Base-by-base conservation (phyloP, 2,329 filamentous ascomycete species). In the Fusarium paranaense region DNA sequence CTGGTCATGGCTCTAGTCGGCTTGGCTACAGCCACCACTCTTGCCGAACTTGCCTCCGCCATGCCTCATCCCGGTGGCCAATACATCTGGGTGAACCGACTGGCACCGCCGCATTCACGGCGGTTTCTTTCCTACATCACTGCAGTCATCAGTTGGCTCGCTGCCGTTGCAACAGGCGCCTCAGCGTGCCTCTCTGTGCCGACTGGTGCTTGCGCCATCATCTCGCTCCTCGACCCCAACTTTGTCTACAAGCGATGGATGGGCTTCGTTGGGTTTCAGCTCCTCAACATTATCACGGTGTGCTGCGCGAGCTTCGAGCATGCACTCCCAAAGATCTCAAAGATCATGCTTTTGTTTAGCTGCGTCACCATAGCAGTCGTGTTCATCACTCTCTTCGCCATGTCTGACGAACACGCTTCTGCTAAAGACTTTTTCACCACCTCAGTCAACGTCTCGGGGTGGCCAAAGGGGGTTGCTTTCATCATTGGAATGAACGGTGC, bases 1-100 rank as follows among this genome's bases (percentile, higher is more conserved):
- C 42, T 79, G 0, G 14, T 78, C 40, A 76, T 78, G 72, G 67
- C 73, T 1, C 11, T 70, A 11, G 71, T 79, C 22, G 77, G 72
- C 10, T 69, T 79, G n/a, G 71, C 70, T n/a, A 79, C 75, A n/a
- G 77, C 76, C 10, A 66, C 66, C 6, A 76, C 76, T 9, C 77
- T 80, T 14, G 75, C 74, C 22, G 79, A 80, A 67, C 70, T 80
- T 27, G 70, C 76, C 5, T 78, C 78, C 0, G 76, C 77, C 20
- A 78, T 77, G 73, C 79, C 79, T 2, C 75, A 80, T 37, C 70
- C 78, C n/a, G 79, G 78, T 2, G 79, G 78, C 7, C 79, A 80
- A 70, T 78, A 80, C 56, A 67, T 77, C 67, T 80, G 79, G 78
- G 73, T 74, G 13, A 66, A 70, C 56, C 62, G 67, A 8, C 71